Conservation (phyloP, 108 stramenopile species). For the Cyclotella cryptica region DNA sequence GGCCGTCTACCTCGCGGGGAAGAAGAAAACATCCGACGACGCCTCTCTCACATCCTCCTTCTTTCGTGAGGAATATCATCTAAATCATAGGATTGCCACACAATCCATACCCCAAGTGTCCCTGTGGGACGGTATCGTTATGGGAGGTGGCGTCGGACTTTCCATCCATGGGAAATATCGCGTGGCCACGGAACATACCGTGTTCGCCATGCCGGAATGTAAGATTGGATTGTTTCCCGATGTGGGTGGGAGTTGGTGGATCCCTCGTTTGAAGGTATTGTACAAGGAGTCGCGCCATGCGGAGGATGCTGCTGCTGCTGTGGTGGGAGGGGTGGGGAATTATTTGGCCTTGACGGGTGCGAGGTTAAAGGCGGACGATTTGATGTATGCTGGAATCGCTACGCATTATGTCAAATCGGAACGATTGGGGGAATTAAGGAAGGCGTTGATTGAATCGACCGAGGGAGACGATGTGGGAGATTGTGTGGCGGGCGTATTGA, state of each 20-base stretch:
- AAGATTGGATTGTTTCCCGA: conserved; percentile 98
- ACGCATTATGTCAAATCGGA: conserved; percentile 93
- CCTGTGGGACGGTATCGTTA: conserved; percentile 97
- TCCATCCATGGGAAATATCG: conserved; percentile 93
- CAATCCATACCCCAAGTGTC: conserved; percentile 73
- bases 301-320: neutral
- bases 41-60: conserved; percentile 59
- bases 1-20: conserved; percentile 63
- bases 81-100: conserved; percentile 82
- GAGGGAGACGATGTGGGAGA: conserved; percentile 45
- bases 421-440: conserved; percentile 59
- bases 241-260: conserved; percentile 92
- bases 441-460: conserved; percentile 58
- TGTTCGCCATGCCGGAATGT: conserved; percentile 99
- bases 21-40: conserved; percentile 35
- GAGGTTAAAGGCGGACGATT: conserved; percentile 81
- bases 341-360: conserved; percentile 95
- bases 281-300: conserved; percentile 16
- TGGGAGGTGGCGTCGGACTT: conserved; percentile 98
- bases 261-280: conserved; percentile 78
- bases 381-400: conserved; percentile 91
- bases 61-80: conserved; percentile 90
- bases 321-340: conserved; percentile 73
- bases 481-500: conserved; percentile 49
- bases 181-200: conserved; percentile 91